These are phyloP conservation scores for Pseudopithomyces chartarum DNA, from an alignment of 2,329 filamentous ascomycete genomes.

Conservation along the genomic window DNA sequence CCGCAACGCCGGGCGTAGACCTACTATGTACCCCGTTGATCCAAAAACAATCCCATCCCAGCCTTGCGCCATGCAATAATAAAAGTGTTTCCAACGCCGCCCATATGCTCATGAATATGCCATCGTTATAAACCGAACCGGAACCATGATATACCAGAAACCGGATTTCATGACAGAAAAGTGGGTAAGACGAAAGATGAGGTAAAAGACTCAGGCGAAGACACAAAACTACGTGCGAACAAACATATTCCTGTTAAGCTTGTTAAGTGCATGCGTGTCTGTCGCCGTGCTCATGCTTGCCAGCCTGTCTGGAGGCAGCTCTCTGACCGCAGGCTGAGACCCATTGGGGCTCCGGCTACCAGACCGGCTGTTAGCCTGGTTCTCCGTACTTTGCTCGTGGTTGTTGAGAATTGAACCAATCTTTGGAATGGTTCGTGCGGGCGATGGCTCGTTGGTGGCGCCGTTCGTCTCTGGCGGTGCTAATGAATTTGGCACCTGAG, in stretches of 20 bases:
- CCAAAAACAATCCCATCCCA: too few relatives aligned
- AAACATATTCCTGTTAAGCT: slow-evolving; percentile 40
- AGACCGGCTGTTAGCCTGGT: slow-evolving; percentile 43
- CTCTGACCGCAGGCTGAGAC: slow-evolving; percentile 33
- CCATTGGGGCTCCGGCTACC: slow-evolving; percentile 50
- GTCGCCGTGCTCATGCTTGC: slow-evolving; percentile 39
- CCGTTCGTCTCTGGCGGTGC: slow-evolving; percentile 42
- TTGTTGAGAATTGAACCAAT: slow-evolving; percentile 40
- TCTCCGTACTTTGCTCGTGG: slow-evolving; percentile 33
- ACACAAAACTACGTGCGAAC: slow-evolving; percentile 27
- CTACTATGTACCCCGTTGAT: too few relatives aligned
- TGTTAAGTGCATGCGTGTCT: slow-evolving; percentile 37
- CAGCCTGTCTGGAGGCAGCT: slow-evolving; percentile 38
- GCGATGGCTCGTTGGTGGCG: slow-evolving; percentile 23
- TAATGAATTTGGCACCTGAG: slow-evolving; percentile 51
- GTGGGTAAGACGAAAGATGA: not conserved
- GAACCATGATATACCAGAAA: too few relatives aligned
- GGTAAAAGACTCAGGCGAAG: not conserved
- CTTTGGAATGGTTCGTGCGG: slow-evolving; percentile 54
- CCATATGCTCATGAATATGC: too few relatives aligned
- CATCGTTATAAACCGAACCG: too few relatives aligned
- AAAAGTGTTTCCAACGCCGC: too few relatives aligned
- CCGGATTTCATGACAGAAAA: not conserved
- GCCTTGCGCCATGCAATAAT: not conserved
- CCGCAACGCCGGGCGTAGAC: too few relatives aligned